Percentiles rank a stretch among this genome's conserved stretches.
Conservation (phyloP, 208 protist species). For the Trypanosomatidae sp. region DNA sequence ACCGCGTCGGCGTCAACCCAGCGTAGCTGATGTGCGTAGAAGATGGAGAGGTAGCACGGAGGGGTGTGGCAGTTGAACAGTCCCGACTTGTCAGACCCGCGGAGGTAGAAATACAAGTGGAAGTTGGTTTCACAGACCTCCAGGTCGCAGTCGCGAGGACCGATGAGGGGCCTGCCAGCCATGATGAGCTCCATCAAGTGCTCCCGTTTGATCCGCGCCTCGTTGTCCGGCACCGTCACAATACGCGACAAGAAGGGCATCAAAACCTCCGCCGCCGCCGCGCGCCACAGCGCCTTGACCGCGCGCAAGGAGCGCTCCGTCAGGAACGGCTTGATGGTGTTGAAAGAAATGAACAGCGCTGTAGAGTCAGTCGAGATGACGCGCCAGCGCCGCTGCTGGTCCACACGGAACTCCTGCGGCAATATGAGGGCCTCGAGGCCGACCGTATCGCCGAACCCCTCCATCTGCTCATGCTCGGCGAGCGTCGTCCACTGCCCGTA, state of each 20-base stretch:
- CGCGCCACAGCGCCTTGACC: slow-evolving; percentile 78
- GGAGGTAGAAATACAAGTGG: slow-evolving; percentile 80
- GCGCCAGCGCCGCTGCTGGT: slow-evolving; percentile 56
- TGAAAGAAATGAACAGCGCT: slow-evolving; percentile 70
- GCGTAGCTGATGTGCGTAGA: slow-evolving; percentile 57
- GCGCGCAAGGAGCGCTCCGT: slow-evolving; percentile 69
- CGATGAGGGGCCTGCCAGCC: slow-evolving; percentile 70
- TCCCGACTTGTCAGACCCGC: slow-evolving; percentile 55
- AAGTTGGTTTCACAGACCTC: slow-evolving; percentile 57
- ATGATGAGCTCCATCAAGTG: slow-evolving; percentile 54
- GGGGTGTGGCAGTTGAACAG: slow-evolving; percentile 66
- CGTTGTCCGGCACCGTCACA: slow-evolving; percentile 48
- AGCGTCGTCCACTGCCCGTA: slow-evolving; percentile 67
- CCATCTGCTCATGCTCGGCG: slow-evolving; percentile 42
- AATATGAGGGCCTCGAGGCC: slow-evolving; percentile 63
- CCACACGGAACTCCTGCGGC: slow-evolving; percentile 42
- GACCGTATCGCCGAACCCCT: slow-evolving; percentile 70
- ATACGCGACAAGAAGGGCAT: slow-evolving; percentile 54
- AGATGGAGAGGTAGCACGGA: slow-evolving; percentile 71
- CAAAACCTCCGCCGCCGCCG: slow-evolving; percentile 68
- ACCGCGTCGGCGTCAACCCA: slow-evolving; percentile 64
- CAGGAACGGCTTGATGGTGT: slow-evolving; percentile 73
- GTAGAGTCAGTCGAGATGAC: slow-evolving; percentile 67
- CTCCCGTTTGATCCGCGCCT: slow-evolving; percentile 51
- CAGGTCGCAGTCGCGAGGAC: slow-evolving; percentile 55